phyloP scores from a whole-genome alignment of 1,284 basidiomycete genomes.

The Lignosus rhinocerotis region DNA sequence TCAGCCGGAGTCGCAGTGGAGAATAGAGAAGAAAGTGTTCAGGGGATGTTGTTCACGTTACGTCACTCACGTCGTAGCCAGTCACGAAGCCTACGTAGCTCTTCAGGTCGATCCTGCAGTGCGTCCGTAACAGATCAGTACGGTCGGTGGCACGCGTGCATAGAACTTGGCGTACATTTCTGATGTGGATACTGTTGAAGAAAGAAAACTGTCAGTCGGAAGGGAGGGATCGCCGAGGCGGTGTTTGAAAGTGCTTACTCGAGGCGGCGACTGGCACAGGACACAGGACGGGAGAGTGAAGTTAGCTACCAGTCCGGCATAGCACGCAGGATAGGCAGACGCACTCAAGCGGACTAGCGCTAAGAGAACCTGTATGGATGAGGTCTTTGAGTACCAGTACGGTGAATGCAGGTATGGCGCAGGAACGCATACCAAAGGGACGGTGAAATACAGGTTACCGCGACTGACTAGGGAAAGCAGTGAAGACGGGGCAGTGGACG shows the following conservation, averaged over 20 bases:
- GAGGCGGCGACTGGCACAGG: conserved; percentile 15
- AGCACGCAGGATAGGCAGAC: background rate
- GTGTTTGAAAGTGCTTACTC: conserved; percentile 1
- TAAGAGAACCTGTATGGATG: conserved; percentile 18
- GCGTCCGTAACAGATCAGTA: background rate
- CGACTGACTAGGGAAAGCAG: conserved; percentile 38
- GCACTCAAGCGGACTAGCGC: conserved; percentile 25
- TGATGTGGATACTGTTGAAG: conserved; percentile 33
- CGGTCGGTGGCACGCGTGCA: background rate
- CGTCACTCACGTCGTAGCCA: conserved; percentile 17
- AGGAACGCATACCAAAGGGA: conserved; percentile 39
- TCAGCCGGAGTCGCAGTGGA: background rate
- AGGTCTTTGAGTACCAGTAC: background rate
- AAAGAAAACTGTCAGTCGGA: background rate
- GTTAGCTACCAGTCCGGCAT: background rate
- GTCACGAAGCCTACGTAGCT: conserved; percentile 34
- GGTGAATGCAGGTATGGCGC: background rate
- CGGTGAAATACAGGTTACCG: conserved; percentile 37
- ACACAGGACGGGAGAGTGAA: background rate
- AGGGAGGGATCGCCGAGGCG: background rate
- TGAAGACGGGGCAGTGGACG: background rate
- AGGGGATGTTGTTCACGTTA: background rate
- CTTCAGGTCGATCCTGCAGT: conserved; percentile 19
- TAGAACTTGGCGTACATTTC: conserved; percentile 32
- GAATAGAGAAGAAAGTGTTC: no score